Evolutionary conservation across 768 basidiomycete species (phyloP), one percentile per base, ranked within the genome.

Genomic region (Antrodiella citrinella): DNA sequence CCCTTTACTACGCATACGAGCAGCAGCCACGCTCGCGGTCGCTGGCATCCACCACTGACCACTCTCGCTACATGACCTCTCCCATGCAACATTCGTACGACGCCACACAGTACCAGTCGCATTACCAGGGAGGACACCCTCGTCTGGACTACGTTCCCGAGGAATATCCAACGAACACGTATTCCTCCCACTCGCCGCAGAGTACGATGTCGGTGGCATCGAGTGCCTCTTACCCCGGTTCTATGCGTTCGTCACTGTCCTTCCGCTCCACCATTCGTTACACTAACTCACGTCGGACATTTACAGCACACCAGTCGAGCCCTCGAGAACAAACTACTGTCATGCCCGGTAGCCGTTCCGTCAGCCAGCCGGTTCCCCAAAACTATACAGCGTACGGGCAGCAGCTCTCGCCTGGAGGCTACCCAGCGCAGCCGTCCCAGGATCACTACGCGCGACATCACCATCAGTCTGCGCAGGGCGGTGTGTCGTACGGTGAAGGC

Each of bases 31-130:
- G 21, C 41, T 38, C 47, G 4, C 24, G 4, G 15, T 26, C 26
- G 4, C 5, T 9, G 25, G 3, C 47, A n/a, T 3, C 47, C 21
- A 10, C 47, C n/a, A 19, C 47, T 3, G 47, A 47, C 47, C 26
- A 53, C 51, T 48, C 51, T 21, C 54, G 49, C 42, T 56, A 56
- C 39, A 52, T 58, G 44, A 53, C 54, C 41, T 56, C 59, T 7
- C 57, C 57, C 2, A 55, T 57, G 19, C 59, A 57, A 50, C 47
- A 52, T 13, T 49, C 49, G 39, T 51, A 55, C 53, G 42, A 47
- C 25, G 38, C 48, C 39, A 38, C 47, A 24, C 35, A 38, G 18
- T 42, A 41, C 41, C 26, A 19, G 39, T 26, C 46, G 30, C 41
- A 43, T 9, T 19, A 35, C 15, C 15, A 5, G 7, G 41, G 21